A percentile compares a stretch with the other conserved stretches of the same genome.
These are phyloP conservation scores for Oleoguttula mirabilis DNA, from an alignment of 495 filamentous ascomycete genomes.

Conservation along the genomic window DNA sequence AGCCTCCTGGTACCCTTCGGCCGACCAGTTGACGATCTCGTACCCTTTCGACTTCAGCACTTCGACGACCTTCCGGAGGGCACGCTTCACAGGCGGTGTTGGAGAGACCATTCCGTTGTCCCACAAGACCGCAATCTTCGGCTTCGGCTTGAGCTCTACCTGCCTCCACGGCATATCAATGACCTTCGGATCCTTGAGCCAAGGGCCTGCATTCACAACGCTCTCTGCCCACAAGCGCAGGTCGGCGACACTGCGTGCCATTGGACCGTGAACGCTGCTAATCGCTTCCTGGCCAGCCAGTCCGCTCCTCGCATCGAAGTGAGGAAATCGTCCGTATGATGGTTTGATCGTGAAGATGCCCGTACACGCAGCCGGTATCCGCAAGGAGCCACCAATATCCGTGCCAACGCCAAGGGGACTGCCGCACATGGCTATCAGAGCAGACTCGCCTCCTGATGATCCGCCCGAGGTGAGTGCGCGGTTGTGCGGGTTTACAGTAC, in stretches of 20 bases:
- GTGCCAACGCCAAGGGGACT: slow-evolving; percentile 30
- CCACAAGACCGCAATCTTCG: slow-evolving; percentile 60
- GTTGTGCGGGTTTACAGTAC: slow-evolving; percentile 47
- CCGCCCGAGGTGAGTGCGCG: slow-evolving; percentile 47
- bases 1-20: slow-evolving; percentile 33
- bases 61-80: slow-evolving; percentile 41
- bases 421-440: slow-evolving; percentile 38
- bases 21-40: slow-evolving; percentile 54
- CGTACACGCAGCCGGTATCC: slow-evolving; percentile 50
- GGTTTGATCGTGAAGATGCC: slow-evolving; percentile 57
- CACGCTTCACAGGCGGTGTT: slow-evolving; percentile 56
- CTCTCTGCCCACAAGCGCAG: slow-evolving; percentile 48
- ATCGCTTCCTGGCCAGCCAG: slow-evolving; percentile 48
- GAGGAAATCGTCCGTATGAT: slow-evolving; percentile 39
- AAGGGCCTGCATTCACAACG: slow-evolving; percentile 11
- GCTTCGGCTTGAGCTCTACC: slow-evolving; percentile 15
- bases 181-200: slow-evolving; percentile 20
- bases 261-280: slow-evolving; percentile 47
- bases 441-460: slow-evolving; percentile 51
- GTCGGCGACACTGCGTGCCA: slow-evolving; percentile 49
- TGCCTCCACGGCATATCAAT: slow-evolving; percentile 21
- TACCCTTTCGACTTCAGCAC: slow-evolving; percentile 41
- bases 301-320: slow-evolving; percentile 30
- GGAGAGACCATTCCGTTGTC: slow-evolving; percentile 56
- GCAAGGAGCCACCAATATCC: slow-evolving; percentile 46